Conservation (phyloP, 2,329 filamentous ascomycete species). For the Calonectria pseudoreteaudii region DNA sequence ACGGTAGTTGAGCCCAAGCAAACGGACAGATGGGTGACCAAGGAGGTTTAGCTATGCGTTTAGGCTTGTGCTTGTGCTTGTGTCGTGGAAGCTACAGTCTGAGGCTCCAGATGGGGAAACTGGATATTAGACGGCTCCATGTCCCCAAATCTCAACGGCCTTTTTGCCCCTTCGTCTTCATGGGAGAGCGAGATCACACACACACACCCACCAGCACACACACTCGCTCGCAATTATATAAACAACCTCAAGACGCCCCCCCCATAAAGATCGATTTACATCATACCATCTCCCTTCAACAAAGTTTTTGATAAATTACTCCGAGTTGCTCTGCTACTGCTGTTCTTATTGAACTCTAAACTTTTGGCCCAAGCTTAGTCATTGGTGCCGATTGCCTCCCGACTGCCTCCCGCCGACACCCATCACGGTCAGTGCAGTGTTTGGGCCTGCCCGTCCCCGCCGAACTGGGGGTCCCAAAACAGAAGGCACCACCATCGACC, state of each 20-base stretch:
- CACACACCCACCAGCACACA: not conserved
- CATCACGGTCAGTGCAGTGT: constrained; percentile 7
- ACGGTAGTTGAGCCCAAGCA: constrained; percentile 24
- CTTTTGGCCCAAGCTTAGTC: constrained; percentile 18
- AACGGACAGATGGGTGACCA: constrained; percentile 17
- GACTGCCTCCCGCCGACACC: constrained; percentile 7
- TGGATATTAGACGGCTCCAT: constrained; percentile 24
- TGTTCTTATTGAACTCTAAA: not conserved
- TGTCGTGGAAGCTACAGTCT: not conserved
- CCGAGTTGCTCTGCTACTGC: not conserved
- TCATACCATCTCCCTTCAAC: not conserved
- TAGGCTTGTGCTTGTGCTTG: constrained; percentile 11
- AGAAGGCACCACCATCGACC: constrained; percentile 14
- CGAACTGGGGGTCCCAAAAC: constrained; percentile 5
- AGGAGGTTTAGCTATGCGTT: constrained; percentile 2
- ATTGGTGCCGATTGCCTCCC: constrained; percentile 7
- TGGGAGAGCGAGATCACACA: not conserved
- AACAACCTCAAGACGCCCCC: not conserved
- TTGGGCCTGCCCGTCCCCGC: not conserved
- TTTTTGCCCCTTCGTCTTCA: constrained; percentile 8
- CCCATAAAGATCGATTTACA: not conserved
- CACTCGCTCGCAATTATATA: not conserved
- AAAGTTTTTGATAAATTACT: not conserved
- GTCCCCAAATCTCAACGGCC: constrained; percentile 22
- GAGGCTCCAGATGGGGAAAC: constrained; percentile 9